These are phyloP conservation scores for Mollisia scopiformis DNA, from an alignment of 2,329 filamentous ascomycete genomes.

Conservation along the genomic window DNA sequence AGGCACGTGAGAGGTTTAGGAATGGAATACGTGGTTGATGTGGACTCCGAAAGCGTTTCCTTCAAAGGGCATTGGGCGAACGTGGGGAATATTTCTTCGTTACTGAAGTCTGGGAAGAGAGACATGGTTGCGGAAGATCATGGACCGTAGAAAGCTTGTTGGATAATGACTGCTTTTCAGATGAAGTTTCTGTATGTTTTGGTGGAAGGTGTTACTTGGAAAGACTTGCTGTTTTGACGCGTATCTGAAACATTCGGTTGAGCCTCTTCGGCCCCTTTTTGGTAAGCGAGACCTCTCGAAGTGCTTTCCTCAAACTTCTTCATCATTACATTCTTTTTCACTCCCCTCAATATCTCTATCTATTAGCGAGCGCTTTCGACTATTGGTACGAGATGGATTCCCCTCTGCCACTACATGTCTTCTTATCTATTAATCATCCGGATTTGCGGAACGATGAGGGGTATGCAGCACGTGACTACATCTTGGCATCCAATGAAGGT, in stretches of 20 bases:
- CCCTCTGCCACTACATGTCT: no score
- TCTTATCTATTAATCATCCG: no score
- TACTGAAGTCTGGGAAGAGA: constrained; percentile 25
- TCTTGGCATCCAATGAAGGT: no score
- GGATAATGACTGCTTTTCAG: not conserved
- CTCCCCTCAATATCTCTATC: no score
- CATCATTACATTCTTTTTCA: not conserved
- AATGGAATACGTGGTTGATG: not conserved
- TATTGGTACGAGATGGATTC: no score
- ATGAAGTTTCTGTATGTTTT: not conserved
- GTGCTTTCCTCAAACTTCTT: not conserved
- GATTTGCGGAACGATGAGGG: no score
- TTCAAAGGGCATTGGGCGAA: constrained; percentile 24
- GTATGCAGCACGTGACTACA: no score
- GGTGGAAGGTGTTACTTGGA: not conserved
- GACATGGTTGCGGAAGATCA: constrained; percentile 10
- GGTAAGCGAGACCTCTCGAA: not conserved
- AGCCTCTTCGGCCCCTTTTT: not conserved
- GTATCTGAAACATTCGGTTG: not conserved
- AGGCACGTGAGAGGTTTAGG: not conserved
- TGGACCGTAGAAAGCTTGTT: no score
- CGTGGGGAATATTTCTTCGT: constrained; percentile 25
- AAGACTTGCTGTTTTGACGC: not conserved
- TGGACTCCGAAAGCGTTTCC: constrained; percentile 2
- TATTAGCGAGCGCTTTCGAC: no score